Conservation (phyloP, 441 rosid species). For the Brassica balearica region DNA sequence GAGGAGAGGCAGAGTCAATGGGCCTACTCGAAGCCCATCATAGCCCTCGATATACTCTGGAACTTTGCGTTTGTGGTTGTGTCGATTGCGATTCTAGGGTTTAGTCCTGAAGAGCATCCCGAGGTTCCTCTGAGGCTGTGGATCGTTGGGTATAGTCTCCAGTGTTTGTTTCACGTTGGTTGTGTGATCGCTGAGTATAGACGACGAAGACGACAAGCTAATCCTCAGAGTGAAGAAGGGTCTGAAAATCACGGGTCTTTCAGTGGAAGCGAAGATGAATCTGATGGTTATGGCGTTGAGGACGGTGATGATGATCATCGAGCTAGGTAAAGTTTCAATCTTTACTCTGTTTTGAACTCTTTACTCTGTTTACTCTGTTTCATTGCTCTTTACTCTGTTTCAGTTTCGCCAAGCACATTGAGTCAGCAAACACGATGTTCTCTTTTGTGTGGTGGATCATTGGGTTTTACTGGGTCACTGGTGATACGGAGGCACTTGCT, state of each 20-base stretch:
- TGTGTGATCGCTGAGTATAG: slow-evolving; percentile 57
- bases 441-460: slow-evolving; percentile 98
- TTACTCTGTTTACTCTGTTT: background rate
- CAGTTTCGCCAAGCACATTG: slow-evolving; percentile 81
- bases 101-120: slow-evolving; percentile 54
- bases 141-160: slow-evolving; percentile 59
- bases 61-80: slow-evolving; percentile 56
- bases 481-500: slow-evolving; percentile 73
- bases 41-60: slow-evolving; percentile 64
- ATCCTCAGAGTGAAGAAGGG: slow-evolving; percentile 9
- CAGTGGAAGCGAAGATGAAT: slow-evolving; percentile 51
- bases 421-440: slow-evolving; percentile 92
- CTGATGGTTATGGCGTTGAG: slow-evolving; percentile 53
- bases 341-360: background rate
- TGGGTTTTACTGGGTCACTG: slow-evolving; percentile 97
- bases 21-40: slow-evolving; percentile 68
- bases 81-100: slow-evolving; percentile 50
- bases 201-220: slow-evolving; percentile 51
- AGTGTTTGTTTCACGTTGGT: slow-evolving; percentile 62
- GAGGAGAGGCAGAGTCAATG: slow-evolving; percentile 71
- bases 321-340: slow-evolving; percentile 51
- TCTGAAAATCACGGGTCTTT: slow-evolving; percentile 38
- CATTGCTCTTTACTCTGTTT: background rate
- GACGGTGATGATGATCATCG: slow-evolving; percentile 51
- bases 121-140: slow-evolving; percentile 66